Conservation (phyloP, 345 rosid species). For the Camelina sativa region DNA sequence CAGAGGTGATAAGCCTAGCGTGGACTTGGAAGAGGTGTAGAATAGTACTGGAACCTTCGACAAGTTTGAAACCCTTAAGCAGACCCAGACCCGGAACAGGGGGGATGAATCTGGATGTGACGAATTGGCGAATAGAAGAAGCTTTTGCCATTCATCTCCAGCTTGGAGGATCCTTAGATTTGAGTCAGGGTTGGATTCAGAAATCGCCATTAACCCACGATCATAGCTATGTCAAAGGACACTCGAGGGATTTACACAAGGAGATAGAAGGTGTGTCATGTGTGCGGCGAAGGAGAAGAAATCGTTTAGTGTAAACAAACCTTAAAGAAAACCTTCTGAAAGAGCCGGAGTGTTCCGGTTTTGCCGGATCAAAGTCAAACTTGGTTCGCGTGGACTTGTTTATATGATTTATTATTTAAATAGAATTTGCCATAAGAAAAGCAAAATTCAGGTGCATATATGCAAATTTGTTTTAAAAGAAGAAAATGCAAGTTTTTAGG, state of each 20-base stretch:
- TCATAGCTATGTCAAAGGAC: constrained; percentile 37
- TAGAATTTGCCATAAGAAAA: not conserved
- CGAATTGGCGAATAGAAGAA: constrained; percentile 53
- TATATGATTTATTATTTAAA: not conserved
- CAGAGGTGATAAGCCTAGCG: constrained; percentile 57
- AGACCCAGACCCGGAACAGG: constrained; percentile 27
- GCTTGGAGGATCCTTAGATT: constrained; percentile 32
- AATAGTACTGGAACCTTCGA: constrained; percentile 43
- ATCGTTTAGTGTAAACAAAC: constrained; percentile 15
- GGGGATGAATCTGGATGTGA: constrained; percentile 44
- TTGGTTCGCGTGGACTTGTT: not conserved
- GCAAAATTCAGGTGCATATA: not conserved
- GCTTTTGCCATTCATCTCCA: constrained; percentile 76
- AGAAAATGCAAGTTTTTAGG: not conserved
- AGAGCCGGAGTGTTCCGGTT: not conserved
- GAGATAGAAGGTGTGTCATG: not conserved
- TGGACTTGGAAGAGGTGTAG: constrained; percentile 62
- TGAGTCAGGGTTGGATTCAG: constrained; percentile 28
- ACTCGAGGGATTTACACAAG: too few species aligned
- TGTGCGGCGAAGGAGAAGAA: constrained; percentile 35
- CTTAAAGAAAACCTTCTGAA: constrained; percentile 15
- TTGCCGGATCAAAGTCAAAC: not conserved
- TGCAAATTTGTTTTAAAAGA: not conserved
- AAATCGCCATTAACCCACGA: constrained; percentile 45
- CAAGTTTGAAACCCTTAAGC: constrained; percentile 42